Evolutionary conservation across 2,329 filamentous ascomycete species (phyloP).

Genomic region (Passalora sequoiae): DNA sequence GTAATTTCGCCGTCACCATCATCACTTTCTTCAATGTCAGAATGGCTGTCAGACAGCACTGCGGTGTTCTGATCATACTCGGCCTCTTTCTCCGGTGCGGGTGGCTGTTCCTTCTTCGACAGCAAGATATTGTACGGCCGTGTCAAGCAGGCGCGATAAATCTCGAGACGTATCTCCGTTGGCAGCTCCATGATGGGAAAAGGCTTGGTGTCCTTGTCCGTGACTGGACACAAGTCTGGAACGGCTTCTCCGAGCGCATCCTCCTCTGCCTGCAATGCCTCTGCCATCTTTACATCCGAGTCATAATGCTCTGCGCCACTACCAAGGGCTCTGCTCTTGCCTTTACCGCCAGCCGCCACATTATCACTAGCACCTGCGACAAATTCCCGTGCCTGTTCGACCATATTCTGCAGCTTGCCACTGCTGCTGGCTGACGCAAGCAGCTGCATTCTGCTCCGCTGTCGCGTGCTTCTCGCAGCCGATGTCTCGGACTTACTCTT

Average conservation of each 20-base stretch:
- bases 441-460: slow-evolving; percentile 17
- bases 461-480: slow-evolving; percentile 7
- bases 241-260: slow-evolving; percentile 5
- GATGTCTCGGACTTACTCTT: slow-evolving; percentile 12
- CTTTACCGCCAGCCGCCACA: slow-evolving; percentile 9
- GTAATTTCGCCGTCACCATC: not conserved
- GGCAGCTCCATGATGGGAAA: slow-evolving; percentile 42
- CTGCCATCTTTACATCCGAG: slow-evolving; percentile 1
- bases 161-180: slow-evolving; percentile 43
- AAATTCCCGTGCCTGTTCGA: slow-evolving; percentile 12
- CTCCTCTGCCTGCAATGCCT: slow-evolving; percentile 4
- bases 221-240: slow-evolving; percentile 16
- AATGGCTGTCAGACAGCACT: not conserved
- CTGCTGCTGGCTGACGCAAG: slow-evolving; percentile 14
- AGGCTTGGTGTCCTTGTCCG: slow-evolving; percentile 20
- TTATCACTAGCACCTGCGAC: slow-evolving; percentile 6
- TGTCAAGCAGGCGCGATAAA: slow-evolving; percentile 39
- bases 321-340: slow-evolving; percentile 8
- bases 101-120: slow-evolving; percentile 23
- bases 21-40: slow-evolving; percentile 1
- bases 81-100: slow-evolving; percentile 3
- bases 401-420: slow-evolving; percentile 15
- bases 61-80: not conserved
- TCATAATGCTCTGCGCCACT: not conserved
- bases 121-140: slow-evolving; percentile 31